These are phyloP conservation scores for Suhomyces terraborum DNA, from an alignment of 1,139 yeast species.

Conservation along the genomic window DNA sequence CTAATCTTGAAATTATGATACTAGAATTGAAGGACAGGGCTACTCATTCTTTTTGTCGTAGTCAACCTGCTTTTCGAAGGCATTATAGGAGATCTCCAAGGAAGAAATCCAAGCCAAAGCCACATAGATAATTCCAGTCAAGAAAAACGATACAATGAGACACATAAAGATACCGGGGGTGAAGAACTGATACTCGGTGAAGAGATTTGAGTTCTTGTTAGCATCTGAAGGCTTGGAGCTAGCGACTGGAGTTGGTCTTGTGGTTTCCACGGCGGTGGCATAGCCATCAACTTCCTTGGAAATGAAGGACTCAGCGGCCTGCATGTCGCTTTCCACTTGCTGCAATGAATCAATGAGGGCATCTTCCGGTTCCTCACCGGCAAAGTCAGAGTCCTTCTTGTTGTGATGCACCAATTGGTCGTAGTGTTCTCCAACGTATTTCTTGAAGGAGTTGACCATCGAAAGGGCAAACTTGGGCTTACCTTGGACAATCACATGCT, in stretches of 20 bases:
- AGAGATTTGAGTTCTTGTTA: constrained; percentile 26
- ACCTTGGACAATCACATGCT: constrained; percentile 32
- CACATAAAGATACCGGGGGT: constrained; percentile 68
- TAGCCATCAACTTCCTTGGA: constrained; percentile 30
- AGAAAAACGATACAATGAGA: constrained; percentile 55
- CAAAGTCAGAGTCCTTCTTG: constrained; percentile 15
- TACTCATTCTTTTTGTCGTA: constrained; percentile 60
- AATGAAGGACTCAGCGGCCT: constrained; percentile 35
- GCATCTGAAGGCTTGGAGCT: constrained; percentile 9
- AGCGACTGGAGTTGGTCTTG: constrained; percentile 6
- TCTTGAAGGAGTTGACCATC: constrained; percentile 23
- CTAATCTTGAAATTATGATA: constrained; percentile 3
- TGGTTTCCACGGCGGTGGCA: constrained; percentile 25
- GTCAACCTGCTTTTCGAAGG: constrained; percentile 70
- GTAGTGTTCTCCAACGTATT: constrained; percentile 25
- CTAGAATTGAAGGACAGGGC: constrained; percentile 5
- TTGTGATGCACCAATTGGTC: constrained; percentile 14
- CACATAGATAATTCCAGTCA: constrained; percentile 51
- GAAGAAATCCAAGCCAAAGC: constrained; percentile 64
- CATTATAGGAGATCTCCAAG: constrained; percentile 66
- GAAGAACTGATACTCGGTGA: constrained; percentile 46
- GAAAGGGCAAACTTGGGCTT: constrained; percentile 31
- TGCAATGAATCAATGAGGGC: constrained; percentile 24
- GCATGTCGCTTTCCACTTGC: constrained; percentile 39
- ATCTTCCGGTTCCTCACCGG: constrained; percentile 5